Conservation (phyloP, 2,329 filamentous ascomycete species). For the Nothophaeocryptopus gaeumannii region DNA sequence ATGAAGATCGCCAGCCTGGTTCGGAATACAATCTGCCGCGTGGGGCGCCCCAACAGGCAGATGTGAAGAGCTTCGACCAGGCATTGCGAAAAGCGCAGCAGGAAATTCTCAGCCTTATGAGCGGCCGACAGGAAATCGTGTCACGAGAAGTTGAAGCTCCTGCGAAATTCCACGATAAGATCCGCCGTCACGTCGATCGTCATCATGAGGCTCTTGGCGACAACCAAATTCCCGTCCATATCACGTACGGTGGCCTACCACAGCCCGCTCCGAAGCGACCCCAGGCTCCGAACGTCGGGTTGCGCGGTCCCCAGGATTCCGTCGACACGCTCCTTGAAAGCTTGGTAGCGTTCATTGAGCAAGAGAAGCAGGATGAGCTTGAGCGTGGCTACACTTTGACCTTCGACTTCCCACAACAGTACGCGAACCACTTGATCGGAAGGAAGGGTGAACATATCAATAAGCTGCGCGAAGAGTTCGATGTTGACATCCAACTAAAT, state of each 20-base stretch:
- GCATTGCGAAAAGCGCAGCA: slow-evolving; percentile 59
- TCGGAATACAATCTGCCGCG: slow-evolving; percentile 55
- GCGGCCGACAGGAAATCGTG: slow-evolving; percentile 55
- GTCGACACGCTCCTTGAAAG: slow-evolving; percentile 72
- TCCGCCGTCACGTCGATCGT: slow-evolving; percentile 57
- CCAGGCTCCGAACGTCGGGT: slow-evolving; percentile 54
- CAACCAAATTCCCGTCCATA: slow-evolving; percentile 56
- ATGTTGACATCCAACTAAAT: slow-evolving; percentile 80
- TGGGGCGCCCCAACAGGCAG: slow-evolving; percentile 53
- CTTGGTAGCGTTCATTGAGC: slow-evolving; percentile 74
- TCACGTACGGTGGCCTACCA: slow-evolving; percentile 48
- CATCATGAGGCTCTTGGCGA: slow-evolving; percentile 52
- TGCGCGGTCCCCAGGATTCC: slow-evolving; percentile 72
- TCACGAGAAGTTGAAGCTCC: slow-evolving; percentile 55
- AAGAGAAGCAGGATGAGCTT: slow-evolving; percentile 88
- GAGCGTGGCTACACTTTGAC: slow-evolving; percentile 82
- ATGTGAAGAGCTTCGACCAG: slow-evolving; percentile 56
- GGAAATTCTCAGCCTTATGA: slow-evolving; percentile 53
- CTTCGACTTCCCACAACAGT: slow-evolving; percentile 95
- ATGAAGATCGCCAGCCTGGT: slow-evolving; percentile 61
- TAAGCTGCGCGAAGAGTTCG: slow-evolving; percentile 65
- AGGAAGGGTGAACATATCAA: slow-evolving; percentile 67
- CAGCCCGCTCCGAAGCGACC: slow-evolving; percentile 45
- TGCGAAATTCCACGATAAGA: slow-evolving; percentile 62
- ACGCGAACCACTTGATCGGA: slow-evolving; percentile 77